Evolutionary conservation across 1,284 basidiomycete species (phyloP).

Genomic region (Microbotryum violaceum): DNA sequence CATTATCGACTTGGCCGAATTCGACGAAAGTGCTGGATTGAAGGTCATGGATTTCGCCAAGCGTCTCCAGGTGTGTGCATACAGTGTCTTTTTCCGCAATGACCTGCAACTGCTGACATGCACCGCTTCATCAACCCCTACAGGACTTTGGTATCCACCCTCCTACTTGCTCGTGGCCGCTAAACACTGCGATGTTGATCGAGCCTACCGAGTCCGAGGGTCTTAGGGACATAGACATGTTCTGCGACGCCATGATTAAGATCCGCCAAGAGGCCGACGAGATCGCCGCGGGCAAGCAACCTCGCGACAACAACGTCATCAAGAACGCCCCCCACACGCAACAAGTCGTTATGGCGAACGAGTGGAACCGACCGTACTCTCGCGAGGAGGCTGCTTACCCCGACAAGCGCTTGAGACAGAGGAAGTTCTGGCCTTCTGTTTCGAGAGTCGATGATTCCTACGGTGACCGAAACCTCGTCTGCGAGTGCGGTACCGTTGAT

Average conservation of each 20-base stretch:
- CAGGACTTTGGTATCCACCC: constrained; percentile 75
- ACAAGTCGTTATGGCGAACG: constrained; percentile 58
- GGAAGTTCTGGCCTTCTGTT: constrained; percentile 91
- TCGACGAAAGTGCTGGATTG: constrained; percentile 76
- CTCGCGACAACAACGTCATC: constrained; percentile 78
- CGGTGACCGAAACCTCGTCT: constrained; percentile 64
- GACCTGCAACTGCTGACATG: neutral
- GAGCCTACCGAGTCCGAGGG: constrained; percentile 93
- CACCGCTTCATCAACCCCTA: neutral
- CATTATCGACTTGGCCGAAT: constrained; percentile 88
- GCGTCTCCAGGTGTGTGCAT: constrained; percentile 59
- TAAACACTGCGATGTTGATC: constrained; percentile 81
- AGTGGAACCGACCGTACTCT: constrained; percentile 85
- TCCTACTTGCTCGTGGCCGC: constrained; percentile 89
- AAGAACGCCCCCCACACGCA: constrained; percentile 92
- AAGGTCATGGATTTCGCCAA: constrained; percentile 96
- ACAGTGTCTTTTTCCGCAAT: constrained; percentile 31
- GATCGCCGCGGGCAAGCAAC: constrained; percentile 73
- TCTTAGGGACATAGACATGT: constrained; percentile 82
- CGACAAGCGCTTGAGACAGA: constrained; percentile 63
- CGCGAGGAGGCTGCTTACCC: constrained; percentile 79
- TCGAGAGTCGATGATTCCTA: constrained; percentile 85
- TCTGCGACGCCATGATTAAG: constrained; percentile 93
- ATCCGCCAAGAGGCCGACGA: constrained; percentile 89
- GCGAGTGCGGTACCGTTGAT: constrained; percentile 82